phyloP scores from a whole-genome alignment of 371 early-diverging fungal species.

The Entomophthora muscae region DNA sequence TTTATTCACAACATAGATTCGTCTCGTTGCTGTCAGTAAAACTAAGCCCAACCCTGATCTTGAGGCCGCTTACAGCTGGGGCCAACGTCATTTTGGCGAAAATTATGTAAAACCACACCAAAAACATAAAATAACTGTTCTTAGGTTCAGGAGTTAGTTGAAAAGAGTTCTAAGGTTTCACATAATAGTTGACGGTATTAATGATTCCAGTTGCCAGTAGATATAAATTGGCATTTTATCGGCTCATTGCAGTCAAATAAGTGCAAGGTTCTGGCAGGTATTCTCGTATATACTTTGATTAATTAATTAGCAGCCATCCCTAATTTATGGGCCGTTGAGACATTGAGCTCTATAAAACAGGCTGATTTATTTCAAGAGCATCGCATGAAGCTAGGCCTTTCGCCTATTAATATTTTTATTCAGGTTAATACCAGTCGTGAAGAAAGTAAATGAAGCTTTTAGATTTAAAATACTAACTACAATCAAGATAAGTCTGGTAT shows the following conservation, averaged over 20 bases:
- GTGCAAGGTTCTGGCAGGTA: constrained; percentile 61
- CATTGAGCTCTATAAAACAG: constrained; percentile 66
- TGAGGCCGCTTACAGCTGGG: constrained; percentile 46
- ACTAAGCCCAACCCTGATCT: constrained; percentile 71
- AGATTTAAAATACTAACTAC: neutral
- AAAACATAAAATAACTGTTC: neutral
- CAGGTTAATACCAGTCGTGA: constrained; percentile 92
- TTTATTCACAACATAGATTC: constrained; percentile 14
- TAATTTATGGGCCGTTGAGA: constrained; percentile 79
- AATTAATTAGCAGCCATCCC: constrained; percentile 71
- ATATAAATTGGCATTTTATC: constrained; percentile 93
- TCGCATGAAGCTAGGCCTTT: constrained; percentile 23
- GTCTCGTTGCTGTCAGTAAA: constrained; percentile 87
- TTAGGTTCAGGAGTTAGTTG: constrained; percentile 78
- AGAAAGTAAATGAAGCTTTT: constrained; percentile 28
- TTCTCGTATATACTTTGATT: neutral
- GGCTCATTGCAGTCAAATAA: constrained; percentile 91
- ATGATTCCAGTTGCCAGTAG: constrained; percentile 29
- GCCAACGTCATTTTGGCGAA: constrained; percentile 91
- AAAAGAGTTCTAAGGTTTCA: constrained; percentile 59
- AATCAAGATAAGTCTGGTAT: constrained; percentile 63
- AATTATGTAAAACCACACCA: constrained; percentile 49
- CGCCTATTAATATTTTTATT: constrained; percentile 50
- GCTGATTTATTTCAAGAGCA: constrained; percentile 67
- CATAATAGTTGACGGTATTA: neutral